Conservation (phyloP, 805 yeast genomes). For the Suhomyces faveliae region DNA sequence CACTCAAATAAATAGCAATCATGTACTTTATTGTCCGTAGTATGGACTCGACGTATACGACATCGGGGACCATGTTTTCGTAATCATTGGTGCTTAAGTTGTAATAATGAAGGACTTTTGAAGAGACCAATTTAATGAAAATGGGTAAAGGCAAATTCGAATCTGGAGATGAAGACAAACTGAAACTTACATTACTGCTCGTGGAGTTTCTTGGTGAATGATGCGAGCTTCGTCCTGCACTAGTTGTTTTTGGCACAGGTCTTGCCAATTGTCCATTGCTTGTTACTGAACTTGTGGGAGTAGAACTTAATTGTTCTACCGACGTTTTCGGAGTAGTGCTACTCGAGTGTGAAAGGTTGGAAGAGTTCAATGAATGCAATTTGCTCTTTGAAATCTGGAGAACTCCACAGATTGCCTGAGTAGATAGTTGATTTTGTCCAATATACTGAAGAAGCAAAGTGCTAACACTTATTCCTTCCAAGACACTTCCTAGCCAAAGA, state of each 20-base stretch:
- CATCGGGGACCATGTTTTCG: conserved; percentile 79
- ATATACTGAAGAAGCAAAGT: conserved; percentile 58
- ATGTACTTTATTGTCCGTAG: conserved; percentile 63
- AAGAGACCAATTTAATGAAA: conserved; percentile 28
- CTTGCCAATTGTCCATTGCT: conserved; percentile 1
- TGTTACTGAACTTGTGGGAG: not conserved
- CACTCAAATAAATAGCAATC: conserved; percentile 49
- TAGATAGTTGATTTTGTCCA: conserved; percentile 49
- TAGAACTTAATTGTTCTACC: conserved; percentile 1
- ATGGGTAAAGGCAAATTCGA: conserved; percentile 31
- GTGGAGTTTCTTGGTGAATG: conserved; percentile 37
- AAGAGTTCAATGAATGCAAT: conserved; percentile 18
- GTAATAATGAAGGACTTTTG: conserved; percentile 29
- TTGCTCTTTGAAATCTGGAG: conserved; percentile 32
- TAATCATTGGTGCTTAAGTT: conserved; percentile 50
- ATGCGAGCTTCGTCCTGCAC: conserved; percentile 1
- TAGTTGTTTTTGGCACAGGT: not conserved
- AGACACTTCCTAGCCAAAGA: conserved; percentile 83
- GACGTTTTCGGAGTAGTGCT: conserved; percentile 11
- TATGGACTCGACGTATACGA: conserved; percentile 71
- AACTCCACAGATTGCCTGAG: conserved; percentile 30
- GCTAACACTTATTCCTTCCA: conserved; percentile 78
- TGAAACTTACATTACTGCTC: conserved; percentile 24
- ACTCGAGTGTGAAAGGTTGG: conserved; percentile 35
- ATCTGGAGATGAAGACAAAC: conserved; percentile 22